Percentiles rank a stretch among this genome's conserved stretches.
phyloP scores from a whole-genome alignment of 768 basidiomycete genomes.

The Mycena rosella region DNA sequence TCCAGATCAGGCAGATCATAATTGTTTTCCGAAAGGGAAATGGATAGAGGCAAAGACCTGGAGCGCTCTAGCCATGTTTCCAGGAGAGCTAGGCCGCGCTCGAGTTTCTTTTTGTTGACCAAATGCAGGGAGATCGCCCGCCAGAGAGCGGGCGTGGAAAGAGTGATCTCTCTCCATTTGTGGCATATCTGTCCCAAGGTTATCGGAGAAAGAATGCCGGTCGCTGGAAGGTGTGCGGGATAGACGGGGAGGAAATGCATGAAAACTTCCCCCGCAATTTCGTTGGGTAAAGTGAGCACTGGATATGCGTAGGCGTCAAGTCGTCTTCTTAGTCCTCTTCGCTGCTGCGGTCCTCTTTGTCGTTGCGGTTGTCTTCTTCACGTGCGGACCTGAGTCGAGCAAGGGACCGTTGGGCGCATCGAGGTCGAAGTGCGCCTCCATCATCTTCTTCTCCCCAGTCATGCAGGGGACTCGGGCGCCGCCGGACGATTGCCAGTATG shows the following conservation, averaged over 20 bases:
- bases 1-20: too few relatives aligned
- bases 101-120: too few relatives aligned
- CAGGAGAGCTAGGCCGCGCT: background rate
- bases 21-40: background rate
- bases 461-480: too few relatives aligned
- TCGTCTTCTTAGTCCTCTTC: background rate
- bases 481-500: too few relatives aligned
- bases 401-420: too few relatives aligned
- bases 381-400: too few relatives aligned
- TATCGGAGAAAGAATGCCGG: too few relatives aligned
- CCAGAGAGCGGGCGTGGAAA: slow-evolving; percentile 5
- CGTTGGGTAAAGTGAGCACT: background rate
- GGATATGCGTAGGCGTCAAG: background rate
- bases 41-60: background rate
- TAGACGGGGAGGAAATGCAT: background rate
- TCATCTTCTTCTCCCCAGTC: too few relatives aligned
- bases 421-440: too few relatives aligned
- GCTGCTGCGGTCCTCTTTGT: background rate
- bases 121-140: background rate
- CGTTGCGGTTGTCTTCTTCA: background rate
- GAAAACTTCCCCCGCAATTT: background rate
- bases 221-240: too few relatives aligned
- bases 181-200: background rate
- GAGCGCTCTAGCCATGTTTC: slow-evolving; percentile 1
- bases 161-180: slow-evolving; percentile 1